A percentile compares a stretch with the other conserved stretches of the same genome.
These are phyloP conservation scores for Backusella tarrabulga DNA, from an alignment of 192 early-diverging fungal species.

Conservation along the genomic window DNA sequence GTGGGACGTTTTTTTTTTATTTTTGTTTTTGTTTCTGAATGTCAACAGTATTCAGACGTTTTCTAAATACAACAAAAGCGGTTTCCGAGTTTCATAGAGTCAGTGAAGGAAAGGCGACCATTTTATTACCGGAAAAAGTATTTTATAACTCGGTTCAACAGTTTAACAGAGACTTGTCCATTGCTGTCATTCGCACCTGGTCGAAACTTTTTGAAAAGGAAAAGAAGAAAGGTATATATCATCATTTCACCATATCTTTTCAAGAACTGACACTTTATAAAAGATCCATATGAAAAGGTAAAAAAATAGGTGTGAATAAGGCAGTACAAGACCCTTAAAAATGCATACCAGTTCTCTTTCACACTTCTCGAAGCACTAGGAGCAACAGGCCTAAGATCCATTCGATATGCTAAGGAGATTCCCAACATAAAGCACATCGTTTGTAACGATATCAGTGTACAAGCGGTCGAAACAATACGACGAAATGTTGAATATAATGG, in stretches of 20 bases:
- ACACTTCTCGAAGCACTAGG: constrained; percentile 92
- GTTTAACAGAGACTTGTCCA: constrained; percentile 97
- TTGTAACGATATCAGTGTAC: constrained; percentile 86
- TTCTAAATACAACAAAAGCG: not conserved
- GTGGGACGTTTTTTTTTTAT: not conserved
- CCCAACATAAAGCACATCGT: constrained; percentile 73
- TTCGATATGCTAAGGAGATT: constrained; percentile 97
- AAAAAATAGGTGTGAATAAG: not conserved
- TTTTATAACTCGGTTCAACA: constrained; percentile 99
- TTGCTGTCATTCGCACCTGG: constrained; percentile 95
- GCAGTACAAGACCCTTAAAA: not conserved
- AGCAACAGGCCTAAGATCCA: constrained; percentile 90
- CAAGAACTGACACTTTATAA: not conserved
- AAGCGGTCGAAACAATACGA: constrained; percentile 87
- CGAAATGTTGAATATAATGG: constrained; percentile 84
- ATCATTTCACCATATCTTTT: not conserved
- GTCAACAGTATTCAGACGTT: not conserved
- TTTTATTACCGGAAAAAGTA: constrained; percentile 85
- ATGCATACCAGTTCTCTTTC: constrained; percentile 7
- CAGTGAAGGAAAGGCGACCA: constrained; percentile 78
- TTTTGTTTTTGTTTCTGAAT: not conserved
- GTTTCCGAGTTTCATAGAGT: constrained; percentile 56
- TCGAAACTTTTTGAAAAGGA: constrained; percentile 71
- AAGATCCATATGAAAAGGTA: not conserved
- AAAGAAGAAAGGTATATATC: not conserved